Evolutionary conservation across 495 filamentous ascomycete genomes (phyloP).

Genomic region (Apiosordaria backusii): DNA sequence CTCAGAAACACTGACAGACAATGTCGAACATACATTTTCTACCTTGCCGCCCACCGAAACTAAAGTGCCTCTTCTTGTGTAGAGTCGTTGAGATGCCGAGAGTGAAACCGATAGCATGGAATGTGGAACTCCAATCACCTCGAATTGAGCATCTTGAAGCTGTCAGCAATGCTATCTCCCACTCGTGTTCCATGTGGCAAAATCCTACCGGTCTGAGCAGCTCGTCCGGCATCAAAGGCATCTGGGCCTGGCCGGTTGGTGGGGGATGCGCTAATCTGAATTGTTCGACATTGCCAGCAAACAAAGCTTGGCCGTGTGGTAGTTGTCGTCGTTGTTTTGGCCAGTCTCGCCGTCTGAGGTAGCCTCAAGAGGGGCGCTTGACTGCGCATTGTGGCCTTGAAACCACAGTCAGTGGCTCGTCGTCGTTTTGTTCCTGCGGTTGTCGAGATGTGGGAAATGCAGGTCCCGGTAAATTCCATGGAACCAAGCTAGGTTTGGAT

Average conservation of each 20-base stretch:
- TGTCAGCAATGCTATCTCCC: constrained; percentile 10
- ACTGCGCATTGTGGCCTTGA: constrained; percentile 29
- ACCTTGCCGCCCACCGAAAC: constrained; percentile 85
- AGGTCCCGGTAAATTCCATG: constrained; percentile 17
- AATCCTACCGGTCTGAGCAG: constrained; percentile 28
- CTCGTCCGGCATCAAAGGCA: constrained; percentile 41
- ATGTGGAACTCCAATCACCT: constrained; percentile 83
- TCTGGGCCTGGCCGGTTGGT: constrained; percentile 46
- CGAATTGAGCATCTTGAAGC: constrained; percentile 79
- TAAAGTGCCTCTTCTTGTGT: constrained; percentile 84
- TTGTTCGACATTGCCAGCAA: constrained; percentile 48
- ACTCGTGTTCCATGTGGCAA: constrained; percentile 32
- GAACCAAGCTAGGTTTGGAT: neutral
- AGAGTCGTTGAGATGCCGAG: constrained; percentile 88
- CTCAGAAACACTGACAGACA: too few species aligned
- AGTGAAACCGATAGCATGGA: constrained; percentile 90
- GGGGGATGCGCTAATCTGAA: constrained; percentile 53
- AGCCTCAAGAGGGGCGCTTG: constrained; percentile 26
- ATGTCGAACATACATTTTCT: constrained; percentile 63
- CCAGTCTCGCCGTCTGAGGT: constrained; percentile 19
- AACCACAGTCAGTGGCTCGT: constrained; percentile 7
- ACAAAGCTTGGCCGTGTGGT: constrained; percentile 28
- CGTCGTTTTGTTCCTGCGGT: constrained; percentile 4
- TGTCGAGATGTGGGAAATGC: constrained; percentile 12
- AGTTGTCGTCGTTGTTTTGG: neutral